Base-by-base conservation (phyloP, 2,329 filamentous ascomycete genomes). In the Fusarium keratoplasticum region DNA sequence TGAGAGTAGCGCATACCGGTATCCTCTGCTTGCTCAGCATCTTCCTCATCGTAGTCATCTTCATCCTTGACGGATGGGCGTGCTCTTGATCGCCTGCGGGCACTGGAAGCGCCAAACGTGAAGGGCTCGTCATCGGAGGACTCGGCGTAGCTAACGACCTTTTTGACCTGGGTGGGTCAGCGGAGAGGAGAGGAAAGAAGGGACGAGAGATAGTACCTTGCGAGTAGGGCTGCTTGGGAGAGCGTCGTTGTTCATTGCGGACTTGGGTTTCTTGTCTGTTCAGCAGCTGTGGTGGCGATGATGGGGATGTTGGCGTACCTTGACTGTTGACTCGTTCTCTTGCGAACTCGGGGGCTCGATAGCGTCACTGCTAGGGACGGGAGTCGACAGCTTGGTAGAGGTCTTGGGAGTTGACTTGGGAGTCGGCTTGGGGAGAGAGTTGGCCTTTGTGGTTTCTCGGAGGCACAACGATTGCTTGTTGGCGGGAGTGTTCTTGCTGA, bases 61-160 rank as follows among this genome's bases (percentile, higher is more conserved):
- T 93, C 91, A 27, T 92, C 87, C 47, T 89, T 89, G 18, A 94
- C 86, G 35, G 90, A 89, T 69, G 89, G 85, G 72, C 94, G 93
- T 1, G 83, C 77, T 58, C 85, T 85, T 64, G 79, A 81, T 36
- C 83, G 84, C 70, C 81, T 84, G 64, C 83, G 84, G 38, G 80
- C 77, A 66, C 80, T 83, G 57, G 81, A 82, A 16, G 83, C 77
- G 67, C 84, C 80, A 54, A 85, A 82, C 2, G 83, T 81, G 79
- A 95, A 93, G 0, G 94, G 90, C 52, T 95, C 93, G 61, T 94
- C 93, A 64, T 94, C 93, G 52, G 94, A 94, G 2, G 94, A 95
- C 79, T 98, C 95, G 73, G 93, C 92, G 81, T 98, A 98, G 81
- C 89, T 96, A 74, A 96, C 88, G 0, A 82, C 81, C 79, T 89